Evolutionary conservation across 768 basidiomycete genomes (phyloP), one percentile per base, ranked within the genome.

Genomic region (Exidia glandulosa): DNA sequence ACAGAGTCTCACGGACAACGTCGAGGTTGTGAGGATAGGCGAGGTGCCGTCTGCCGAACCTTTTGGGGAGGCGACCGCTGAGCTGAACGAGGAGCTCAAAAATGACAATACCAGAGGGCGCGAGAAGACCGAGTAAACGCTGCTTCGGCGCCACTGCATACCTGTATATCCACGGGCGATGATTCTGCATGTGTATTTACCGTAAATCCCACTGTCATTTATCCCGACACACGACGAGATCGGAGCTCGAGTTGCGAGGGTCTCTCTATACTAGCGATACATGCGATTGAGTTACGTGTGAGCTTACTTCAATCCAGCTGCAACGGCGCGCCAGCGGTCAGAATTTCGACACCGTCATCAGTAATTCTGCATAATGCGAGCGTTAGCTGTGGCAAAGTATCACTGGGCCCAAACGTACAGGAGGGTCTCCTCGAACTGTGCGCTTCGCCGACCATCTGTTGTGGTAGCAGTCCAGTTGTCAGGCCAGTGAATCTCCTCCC

Each of bases 401-500:
- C 31, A 30, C 56, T 30, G 48, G 36, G 29, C 54, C 50, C 34
- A 36, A 47, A 81, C 92, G 66, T 67, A 94, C 94, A 99, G 72
- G 34, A 99, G 75, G 1, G 95, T 97, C 68, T 99, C 96, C 71
- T 99, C 96, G 69, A 97, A 99, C 68, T 99, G 96, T 1, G 96
- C 96, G 62, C 90, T 94, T 59, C 81, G 77, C 70, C 88, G 88
- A 27, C 94, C 95, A 72, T 97, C 95, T 13, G 80, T 72, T 3
- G 96, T 99, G 25, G 88, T 91, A 1, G 94, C 92, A 2, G 95
- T 98, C 95, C 95, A 98, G 68, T 92, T 86, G 71, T 95, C 93
- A 32, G 87, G 87, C 94, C 94, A 93, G 69, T 93, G 90, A 25
- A 85, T 77, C 59, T 83, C 81, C 32, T 81, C 81, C 84, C 87